Evolutionary conservation across 768 basidiomycete genomes (phyloP), one percentile per base, ranked within the genome.

Genomic region (Boletus tylopilopsis): DNA sequence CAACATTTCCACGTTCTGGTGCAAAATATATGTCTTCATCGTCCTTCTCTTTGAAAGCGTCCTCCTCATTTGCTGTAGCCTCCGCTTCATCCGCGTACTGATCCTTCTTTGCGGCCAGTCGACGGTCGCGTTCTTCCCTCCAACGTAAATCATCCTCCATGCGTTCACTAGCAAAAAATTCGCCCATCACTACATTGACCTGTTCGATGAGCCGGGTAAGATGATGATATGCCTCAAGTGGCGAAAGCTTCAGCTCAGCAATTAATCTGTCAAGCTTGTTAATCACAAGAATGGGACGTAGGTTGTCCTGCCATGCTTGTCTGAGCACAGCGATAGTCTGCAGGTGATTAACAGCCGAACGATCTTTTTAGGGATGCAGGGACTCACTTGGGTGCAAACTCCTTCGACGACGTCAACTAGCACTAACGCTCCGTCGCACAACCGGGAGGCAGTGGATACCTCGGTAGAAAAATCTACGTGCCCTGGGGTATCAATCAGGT

Each of bases 401-500:
- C 96, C 96, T 71, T 98, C 96, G 2, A 97, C 92, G 2, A 90
- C 93, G 65, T 99, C 96, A 1, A 99, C 93, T 6, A 99, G 73
- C 34, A 99, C 89, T 6, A 99, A 77, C 2, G 95, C 93, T 13
- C 96, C 96, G 68, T 98, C 96, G 58, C 94, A 96, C 22, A 99
- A 64, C 42, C 94, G 76, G 12, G 94, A 90, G 19, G 95, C 94
- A 1, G 92, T 90, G 2, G 94, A 97, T 0, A 99, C 96, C 65
- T 98, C 96, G 47, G 87, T 93, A 0, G 94, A 94, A 59, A 99
- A 99, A 68, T 98, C 96, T 21, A 99, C 95, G 71, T 99, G 96
- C 4, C 96, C 96, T 15, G 96, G 96, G 0, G 96, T 98, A 68
- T 99, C 96, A 55, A 99, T 95, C 78, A 98, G 86, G 64, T 96